phyloP scores from a whole-genome alignment of 495 filamentous ascomycete genomes.

The Patellaria atrata region DNA sequence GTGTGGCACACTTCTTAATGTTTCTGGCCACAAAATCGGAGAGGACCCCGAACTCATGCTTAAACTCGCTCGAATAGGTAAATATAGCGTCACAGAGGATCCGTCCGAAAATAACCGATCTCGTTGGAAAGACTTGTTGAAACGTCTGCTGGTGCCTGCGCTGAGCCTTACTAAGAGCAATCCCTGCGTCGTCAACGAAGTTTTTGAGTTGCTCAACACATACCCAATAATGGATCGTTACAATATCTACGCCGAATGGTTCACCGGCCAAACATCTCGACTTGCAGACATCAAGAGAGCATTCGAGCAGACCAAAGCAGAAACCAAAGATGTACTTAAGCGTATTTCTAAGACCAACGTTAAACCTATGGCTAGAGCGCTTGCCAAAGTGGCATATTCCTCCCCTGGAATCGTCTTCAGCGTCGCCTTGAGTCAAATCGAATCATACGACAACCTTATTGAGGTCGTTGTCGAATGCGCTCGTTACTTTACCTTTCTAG shows the following conservation, averaged over 20 bases:
- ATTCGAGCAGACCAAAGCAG: constrained; percentile 56
- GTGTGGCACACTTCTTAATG: constrained; percentile 69
- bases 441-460: constrained; percentile 82
- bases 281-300: constrained; percentile 64
- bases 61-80: constrained; percentile 71
- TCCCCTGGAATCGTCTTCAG: constrained; percentile 86
- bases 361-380: constrained; percentile 63
- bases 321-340: constrained; percentile 73
- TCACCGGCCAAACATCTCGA: constrained; percentile 57
- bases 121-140: constrained; percentile 70
- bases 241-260: constrained; percentile 88
- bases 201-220: constrained; percentile 64
- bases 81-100: constrained; percentile 55
- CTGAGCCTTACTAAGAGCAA: constrained; percentile 74
- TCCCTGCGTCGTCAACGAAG: constrained; percentile 64
- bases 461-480: constrained; percentile 87
- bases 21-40: constrained; percentile 77
- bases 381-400: constrained; percentile 77
- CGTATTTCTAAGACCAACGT: constrained; percentile 73
- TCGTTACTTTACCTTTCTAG: constrained; percentile 81
- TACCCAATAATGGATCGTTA: constrained; percentile 70
- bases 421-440: constrained; percentile 72
- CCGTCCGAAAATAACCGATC: constrained; percentile 48
- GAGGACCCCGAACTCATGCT: constrained; percentile 62
- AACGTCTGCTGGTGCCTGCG: constrained; percentile 66